phyloP scores from a whole-genome alignment of 345 rosid species.

The Geranium rotundifolium region DNA sequence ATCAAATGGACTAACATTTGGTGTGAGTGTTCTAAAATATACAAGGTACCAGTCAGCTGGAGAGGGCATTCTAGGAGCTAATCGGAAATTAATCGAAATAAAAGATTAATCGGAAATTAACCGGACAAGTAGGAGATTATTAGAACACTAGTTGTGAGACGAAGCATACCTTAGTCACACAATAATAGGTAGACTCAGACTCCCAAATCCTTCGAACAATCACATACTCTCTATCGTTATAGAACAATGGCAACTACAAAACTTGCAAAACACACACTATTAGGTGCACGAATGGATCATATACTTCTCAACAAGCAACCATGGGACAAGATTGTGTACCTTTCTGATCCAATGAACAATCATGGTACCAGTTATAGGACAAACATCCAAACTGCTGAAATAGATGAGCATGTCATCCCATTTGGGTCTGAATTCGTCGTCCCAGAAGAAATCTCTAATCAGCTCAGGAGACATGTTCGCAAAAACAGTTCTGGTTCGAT shows the following conservation, averaged over 20 bases:
- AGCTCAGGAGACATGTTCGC: constrained; percentile 10
- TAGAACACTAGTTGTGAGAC: too few species aligned
- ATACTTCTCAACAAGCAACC: too few species aligned
- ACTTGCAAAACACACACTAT: not conserved
- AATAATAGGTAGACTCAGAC: constrained; percentile 19
- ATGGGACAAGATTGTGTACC: not conserved
- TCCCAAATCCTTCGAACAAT: constrained; percentile 34
- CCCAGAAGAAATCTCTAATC: constrained; percentile 23
- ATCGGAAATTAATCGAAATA: too few species aligned
- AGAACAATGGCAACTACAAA: constrained; percentile 31
- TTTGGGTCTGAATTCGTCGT: constrained; percentile 17
- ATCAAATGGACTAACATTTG: too few species aligned
- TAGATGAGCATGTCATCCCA: constrained; percentile 22
- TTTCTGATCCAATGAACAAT: constrained; percentile 19
- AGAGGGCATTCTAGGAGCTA: too few species aligned
- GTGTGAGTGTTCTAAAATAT: too few species aligned
- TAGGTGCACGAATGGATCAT: not conserved
- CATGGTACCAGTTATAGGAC: constrained; percentile 16
- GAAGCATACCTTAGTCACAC: constrained; percentile 27
- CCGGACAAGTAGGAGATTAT: too few species aligned
- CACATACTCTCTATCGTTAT: constrained; percentile 30
- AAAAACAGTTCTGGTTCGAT: constrained; percentile 15
- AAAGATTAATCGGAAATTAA: too few species aligned
- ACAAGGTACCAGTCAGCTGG: too few species aligned
- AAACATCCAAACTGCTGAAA: constrained; percentile 10